These are phyloP conservation scores for Amanita fuliginea DNA, from an alignment of 768 basidiomycete genomes.

Conservation along the genomic window DNA sequence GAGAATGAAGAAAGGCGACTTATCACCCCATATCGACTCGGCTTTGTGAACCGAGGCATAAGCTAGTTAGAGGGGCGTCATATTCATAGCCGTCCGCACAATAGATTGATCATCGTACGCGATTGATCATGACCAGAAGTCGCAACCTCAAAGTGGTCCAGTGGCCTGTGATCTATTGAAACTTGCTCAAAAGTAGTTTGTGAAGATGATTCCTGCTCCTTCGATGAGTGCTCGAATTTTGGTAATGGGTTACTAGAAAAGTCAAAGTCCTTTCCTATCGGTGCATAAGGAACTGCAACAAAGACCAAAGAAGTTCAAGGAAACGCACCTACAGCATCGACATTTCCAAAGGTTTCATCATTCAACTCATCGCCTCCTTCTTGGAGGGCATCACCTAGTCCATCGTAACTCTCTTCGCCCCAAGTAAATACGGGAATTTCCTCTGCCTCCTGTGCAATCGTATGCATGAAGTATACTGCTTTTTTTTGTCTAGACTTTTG, in stretches of 20 bases:
- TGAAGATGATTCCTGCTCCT: constrained; percentile 10
- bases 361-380: constrained; percentile 92
- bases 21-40: constrained; percentile 78
- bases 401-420: constrained; percentile 87
- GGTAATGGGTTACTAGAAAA: constrained; percentile 44
- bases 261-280: constrained; percentile 83
- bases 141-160: constrained; percentile 8
- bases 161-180: constrained; percentile 3
- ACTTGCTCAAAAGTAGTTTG: constrained; percentile 6
- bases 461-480: constrained; percentile 41
- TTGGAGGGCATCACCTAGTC: constrained; percentile 75
- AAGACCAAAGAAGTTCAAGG: not conserved
- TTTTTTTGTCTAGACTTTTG: constrained; percentile 53
- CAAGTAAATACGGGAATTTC: constrained; percentile 88
- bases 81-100: not conserved
- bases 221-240: constrained; percentile 16
- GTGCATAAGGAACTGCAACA: constrained; percentile 2
- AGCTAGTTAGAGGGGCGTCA: constrained; percentile 12
- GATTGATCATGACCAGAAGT: constrained; percentile 15
- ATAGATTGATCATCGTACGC: constrained; percentile 13
- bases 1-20: constrained; percentile 62
- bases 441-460: constrained; percentile 44
- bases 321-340: constrained; percentile 58
- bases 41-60: constrained; percentile 33
- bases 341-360: constrained; percentile 89